Evolutionary conservation across 2,329 filamentous ascomycete species (phyloP).

Genomic region (Ophiostoma ips): DNA sequence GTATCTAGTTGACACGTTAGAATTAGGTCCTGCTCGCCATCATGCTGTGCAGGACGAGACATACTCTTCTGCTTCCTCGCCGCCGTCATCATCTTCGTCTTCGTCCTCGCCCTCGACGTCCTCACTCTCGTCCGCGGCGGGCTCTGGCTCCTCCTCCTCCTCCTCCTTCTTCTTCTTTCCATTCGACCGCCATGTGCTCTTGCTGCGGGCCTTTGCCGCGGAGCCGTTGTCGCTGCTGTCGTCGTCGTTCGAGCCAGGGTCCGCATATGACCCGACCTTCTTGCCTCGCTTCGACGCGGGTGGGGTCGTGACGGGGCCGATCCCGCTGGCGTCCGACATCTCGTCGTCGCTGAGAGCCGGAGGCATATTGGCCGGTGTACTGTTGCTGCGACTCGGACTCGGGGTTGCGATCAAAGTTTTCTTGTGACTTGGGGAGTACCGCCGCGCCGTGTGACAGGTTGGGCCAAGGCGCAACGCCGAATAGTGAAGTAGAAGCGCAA

Average conservation of each 20-base stretch:
- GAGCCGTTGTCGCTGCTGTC: slow-evolving; percentile 15
- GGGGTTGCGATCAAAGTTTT: background rate
- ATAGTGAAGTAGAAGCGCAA: too few relatives aligned
- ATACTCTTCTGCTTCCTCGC: slow-evolving; percentile 18
- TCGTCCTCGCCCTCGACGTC: slow-evolving; percentile 15
- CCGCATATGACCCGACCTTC: slow-evolving; percentile 23
- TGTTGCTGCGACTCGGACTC: background rate
- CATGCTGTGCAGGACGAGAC: background rate
- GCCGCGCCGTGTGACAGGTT: too few relatives aligned
- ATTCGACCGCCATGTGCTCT: too few relatives aligned
- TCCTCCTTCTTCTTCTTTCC: too few relatives aligned
- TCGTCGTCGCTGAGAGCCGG: slow-evolving; percentile 31
- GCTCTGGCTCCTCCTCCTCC: background rate
- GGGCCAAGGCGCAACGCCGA: too few relatives aligned
- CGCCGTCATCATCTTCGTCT: slow-evolving; percentile 21
- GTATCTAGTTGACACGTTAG: slow-evolving; percentile 34
- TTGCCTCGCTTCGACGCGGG: slow-evolving; percentile 13
- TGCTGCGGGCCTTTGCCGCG: slow-evolving; percentile 7
- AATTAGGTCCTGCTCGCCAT: slow-evolving; percentile 4
- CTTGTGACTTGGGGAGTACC: too few relatives aligned
- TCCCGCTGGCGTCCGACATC: slow-evolving; percentile 20
- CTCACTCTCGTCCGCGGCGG: slow-evolving; percentile 8
- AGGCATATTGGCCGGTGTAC: background rate
- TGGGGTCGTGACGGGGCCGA: slow-evolving; percentile 15
- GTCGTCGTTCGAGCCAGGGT: slow-evolving; percentile 14